phyloP scores from a whole-genome alignment of 441 rosid species.

The Populus hybrid region DNA sequence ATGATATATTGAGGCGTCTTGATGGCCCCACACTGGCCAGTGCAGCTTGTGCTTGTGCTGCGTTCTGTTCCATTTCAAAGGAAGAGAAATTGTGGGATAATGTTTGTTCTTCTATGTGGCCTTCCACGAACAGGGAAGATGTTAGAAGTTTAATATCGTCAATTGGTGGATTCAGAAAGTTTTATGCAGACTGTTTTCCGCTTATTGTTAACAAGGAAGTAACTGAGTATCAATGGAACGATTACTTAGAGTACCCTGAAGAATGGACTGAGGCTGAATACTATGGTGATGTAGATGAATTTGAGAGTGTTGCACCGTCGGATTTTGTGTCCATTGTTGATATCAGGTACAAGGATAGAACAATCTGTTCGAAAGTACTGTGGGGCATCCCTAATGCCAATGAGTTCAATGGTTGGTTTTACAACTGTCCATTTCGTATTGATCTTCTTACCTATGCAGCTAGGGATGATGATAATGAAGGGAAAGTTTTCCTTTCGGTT shows the following conservation, averaged over 20 bases:
- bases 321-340: constrained; percentile 72
- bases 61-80: constrained; percentile 61
- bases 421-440: constrained; percentile 66
- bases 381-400: constrained; percentile 72
- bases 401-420: constrained; percentile 65
- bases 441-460: constrained; percentile 53
- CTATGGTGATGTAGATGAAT: constrained; percentile 54
- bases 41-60: constrained; percentile 68
- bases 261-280: constrained; percentile 80
- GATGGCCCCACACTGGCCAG: constrained; percentile 73
- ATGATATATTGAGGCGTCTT: constrained; percentile 69
- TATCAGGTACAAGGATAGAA: constrained; percentile 53
- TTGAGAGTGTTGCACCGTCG: constrained; percentile 44
- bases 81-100: constrained; percentile 74
- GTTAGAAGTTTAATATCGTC: constrained; percentile 53
- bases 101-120: constrained; percentile 75
- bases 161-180: constrained; percentile 70
- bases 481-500: constrained; percentile 52
- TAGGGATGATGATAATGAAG: constrained; percentile 47
- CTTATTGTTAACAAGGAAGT: constrained; percentile 71
- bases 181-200: constrained; percentile 70
- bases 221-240: constrained; percentile 46
- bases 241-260: constrained; percentile 50
- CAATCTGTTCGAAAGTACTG: constrained; percentile 61
- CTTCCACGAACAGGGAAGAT: constrained; percentile 61